These are phyloP conservation scores for Saccharomycopsis fibuligera DNA, from an alignment of 805 yeast species.

Conservation along the genomic window DNA sequence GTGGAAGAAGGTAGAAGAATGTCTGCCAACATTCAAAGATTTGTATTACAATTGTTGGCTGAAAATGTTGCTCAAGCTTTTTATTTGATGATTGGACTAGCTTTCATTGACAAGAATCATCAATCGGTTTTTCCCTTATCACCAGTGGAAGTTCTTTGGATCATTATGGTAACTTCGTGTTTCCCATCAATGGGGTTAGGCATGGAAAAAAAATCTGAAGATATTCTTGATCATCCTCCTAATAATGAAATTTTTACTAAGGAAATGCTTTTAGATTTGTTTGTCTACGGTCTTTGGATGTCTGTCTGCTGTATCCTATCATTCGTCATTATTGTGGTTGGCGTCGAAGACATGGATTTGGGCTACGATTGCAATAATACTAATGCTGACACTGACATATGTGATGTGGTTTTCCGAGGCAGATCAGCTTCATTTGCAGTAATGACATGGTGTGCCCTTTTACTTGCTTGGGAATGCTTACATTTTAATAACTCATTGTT, in stretches of 20 bases:
- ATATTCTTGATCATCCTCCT: slow-evolving; percentile 59
- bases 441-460: slow-evolving; percentile 81
- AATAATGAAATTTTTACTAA: slow-evolving; percentile 57
- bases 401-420: slow-evolving; percentile 63
- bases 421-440: slow-evolving; percentile 73
- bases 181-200: slow-evolving; percentile 85
- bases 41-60: slow-evolving; percentile 65
- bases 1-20: slow-evolving; percentile 77
- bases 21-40: slow-evolving; percentile 73
- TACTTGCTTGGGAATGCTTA: slow-evolving; percentile 81
- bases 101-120: slow-evolving; percentile 54
- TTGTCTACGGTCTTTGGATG: slow-evolving; percentile 65
- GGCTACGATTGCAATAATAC: slow-evolving; percentile 58
- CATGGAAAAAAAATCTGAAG: slow-evolving; percentile 56
- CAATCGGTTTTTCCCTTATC: slow-evolving; percentile 76
- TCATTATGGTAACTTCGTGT: slow-evolving; percentile 70
- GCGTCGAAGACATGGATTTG: slow-evolving; percentile 56
- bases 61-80: slow-evolving; percentile 69
- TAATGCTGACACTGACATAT: slow-evolving; percentile 33
- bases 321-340: slow-evolving; percentile 62
- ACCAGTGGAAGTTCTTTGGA: slow-evolving; percentile 77
- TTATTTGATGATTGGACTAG: slow-evolving; percentile 64
- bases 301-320: slow-evolving; percentile 63
- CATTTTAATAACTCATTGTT: slow-evolving; percentile 67
- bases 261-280: slow-evolving; percentile 64